Base-by-base conservation (phyloP, 345 rosid species). In the Linum usitatissimum region DNA sequence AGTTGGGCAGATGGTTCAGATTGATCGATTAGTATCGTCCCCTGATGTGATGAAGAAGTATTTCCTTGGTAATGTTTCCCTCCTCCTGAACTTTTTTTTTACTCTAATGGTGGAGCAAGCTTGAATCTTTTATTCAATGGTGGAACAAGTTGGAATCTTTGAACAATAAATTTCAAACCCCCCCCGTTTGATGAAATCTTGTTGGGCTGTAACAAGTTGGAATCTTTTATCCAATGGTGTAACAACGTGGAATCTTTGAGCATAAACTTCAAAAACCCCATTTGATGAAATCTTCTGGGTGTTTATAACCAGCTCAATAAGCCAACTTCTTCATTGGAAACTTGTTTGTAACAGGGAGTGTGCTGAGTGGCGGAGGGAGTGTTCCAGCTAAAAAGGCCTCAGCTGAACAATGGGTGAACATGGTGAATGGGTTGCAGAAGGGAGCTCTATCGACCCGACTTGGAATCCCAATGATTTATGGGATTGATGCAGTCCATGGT, bases 401-500 rank as follows among this genome's bases (percentile, higher is more conserved):
- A 10, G 40, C 63, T 14, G 45, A 13, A 6, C 21, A 14, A 17
- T 60, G 63, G 63, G 38, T 60, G 20, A 15, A 60, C 19, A 60
- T 36, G 45, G 45, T 30, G 10, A 60, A 60, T 34, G 20, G 21
- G 9, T 36, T 60, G 1, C 63, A 60, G 23, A 60, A 60, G 36
- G 63, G 63, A 9, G 36, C 63, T 17, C 10, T 60, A 5, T 60
- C 63, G 9, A 34, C 40, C 63, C 45, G 49, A 5, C 48, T 60
- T 6, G 63, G 63, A 40, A 60, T 60, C 48, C 63, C 49, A 6
- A 31, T 60, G 48, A 60, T 60, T n/a, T 60, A 60, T 36, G 63
- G 48, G 40, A 60, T 60, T 15, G 63, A 60, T 60, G 63, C 63
- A 34, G 45, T 60, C 34, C 63, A 60, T 60, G 63, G 63, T 15